Conservation (phyloP, 2,329 filamentous ascomycete species). For the Fusarium pseudoanthophilum region DNA sequence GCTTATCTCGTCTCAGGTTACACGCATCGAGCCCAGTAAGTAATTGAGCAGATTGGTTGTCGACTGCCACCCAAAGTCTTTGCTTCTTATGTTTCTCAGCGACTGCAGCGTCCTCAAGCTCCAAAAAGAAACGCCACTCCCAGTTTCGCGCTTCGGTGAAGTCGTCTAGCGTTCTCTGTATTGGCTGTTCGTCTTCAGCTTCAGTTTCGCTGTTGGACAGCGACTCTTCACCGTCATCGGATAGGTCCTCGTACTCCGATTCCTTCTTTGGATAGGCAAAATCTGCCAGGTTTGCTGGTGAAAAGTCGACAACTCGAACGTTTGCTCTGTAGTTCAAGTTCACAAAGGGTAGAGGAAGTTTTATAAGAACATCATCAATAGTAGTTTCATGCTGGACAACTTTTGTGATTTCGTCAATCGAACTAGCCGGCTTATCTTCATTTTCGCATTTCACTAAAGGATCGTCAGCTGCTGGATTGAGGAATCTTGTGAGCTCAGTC, state of each 20-base stretch:
- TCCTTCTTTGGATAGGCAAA: slow-evolving; percentile 66
- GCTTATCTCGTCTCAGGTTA: slow-evolving; percentile 64
- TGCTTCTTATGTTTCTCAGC: slow-evolving; percentile 50
- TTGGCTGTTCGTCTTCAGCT: slow-evolving; percentile 16
- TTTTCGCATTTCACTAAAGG: slow-evolving; percentile 60
- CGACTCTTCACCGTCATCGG: slow-evolving; percentile 50
- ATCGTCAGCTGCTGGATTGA: slow-evolving; percentile 12
- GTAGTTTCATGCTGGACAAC: slow-evolving; percentile 55
- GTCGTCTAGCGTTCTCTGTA: slow-evolving; percentile 37
- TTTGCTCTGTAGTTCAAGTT: slow-evolving; percentile 76
- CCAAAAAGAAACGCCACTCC: slow-evolving; percentile 87
- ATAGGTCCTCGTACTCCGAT: slow-evolving; percentile 62
- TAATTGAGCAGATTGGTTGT: slow-evolving; percentile 63
- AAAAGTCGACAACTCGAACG: slow-evolving; percentile 85
- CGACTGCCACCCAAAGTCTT: slow-evolving; percentile 75
- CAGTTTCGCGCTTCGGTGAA: slow-evolving; percentile 58
- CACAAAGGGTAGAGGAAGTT: slow-evolving; percentile 73
- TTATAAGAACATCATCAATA: slow-evolving; percentile 52
- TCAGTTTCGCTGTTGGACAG: slow-evolving; percentile 22
- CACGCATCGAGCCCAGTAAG: slow-evolving; percentile 61
- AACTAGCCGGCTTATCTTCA: slow-evolving; percentile 48
- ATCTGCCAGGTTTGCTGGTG: slow-evolving; percentile 74
- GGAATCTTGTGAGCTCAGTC: too few species aligned
- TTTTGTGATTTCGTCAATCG: slow-evolving; percentile 55
- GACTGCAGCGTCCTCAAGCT: slow-evolving; percentile 75